phyloP scores from a whole-genome alignment of 148 eudicot genomes.

The Cornus suecica region DNA sequence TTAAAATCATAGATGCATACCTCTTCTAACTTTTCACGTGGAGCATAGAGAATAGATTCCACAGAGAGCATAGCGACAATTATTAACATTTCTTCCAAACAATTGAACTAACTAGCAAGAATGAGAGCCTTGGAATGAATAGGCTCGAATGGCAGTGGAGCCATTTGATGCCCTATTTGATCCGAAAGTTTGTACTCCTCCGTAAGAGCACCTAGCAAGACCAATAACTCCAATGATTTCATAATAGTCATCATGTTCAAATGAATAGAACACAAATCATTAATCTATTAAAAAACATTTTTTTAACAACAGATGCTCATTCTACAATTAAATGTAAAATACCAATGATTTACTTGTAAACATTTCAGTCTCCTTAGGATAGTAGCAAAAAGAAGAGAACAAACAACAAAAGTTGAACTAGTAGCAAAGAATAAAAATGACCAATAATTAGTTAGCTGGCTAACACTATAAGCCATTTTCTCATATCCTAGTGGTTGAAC shows the following conservation, averaged over 20 bases:
- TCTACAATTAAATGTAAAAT: not conserved
- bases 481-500: not conserved
- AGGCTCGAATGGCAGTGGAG: conserved; percentile 85
- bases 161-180: conserved; percentile 90
- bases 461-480: not conserved
- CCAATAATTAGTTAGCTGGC: not conserved
- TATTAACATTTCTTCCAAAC: conserved; percentile 95
- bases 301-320: not conserved
- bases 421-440: not conserved
- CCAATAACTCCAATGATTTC: conserved; percentile 69
- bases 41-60: conserved; percentile 78
- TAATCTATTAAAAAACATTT: not conserved
- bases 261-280: not conserved
- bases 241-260: conserved; percentile 65
- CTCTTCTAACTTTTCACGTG: conserved; percentile 92
- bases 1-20: conserved; percentile 25
- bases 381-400: not conserved
- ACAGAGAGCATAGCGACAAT: conserved; percentile 91
- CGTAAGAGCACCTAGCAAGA: conserved; percentile 83
- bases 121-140: conserved; percentile 78
- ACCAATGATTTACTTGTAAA: not conserved
- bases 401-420: not conserved
- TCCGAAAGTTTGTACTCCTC: conserved; percentile 79
- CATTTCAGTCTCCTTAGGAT: not conserved
- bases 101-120: conserved; percentile 70